Conservation (phyloP, 2,329 filamentous ascomycete species). For the Xylariomycetidae sp. region DNA sequence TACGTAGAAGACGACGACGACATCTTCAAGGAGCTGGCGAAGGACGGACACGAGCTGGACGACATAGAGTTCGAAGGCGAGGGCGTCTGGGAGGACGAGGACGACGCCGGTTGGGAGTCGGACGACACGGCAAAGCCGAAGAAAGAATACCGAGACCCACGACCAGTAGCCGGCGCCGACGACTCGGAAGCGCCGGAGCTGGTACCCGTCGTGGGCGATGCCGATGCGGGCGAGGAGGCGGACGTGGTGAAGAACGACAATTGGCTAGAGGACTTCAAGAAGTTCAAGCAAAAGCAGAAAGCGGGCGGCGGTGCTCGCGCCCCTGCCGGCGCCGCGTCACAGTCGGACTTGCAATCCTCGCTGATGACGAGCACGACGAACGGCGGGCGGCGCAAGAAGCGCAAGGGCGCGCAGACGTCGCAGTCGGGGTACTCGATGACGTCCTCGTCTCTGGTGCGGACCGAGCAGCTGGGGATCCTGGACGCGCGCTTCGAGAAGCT, state of each 20-base stretch:
- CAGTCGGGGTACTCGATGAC: conserved; percentile 89
- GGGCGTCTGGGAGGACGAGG: conserved; percentile 49
- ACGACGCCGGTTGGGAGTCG: conserved; percentile 87
- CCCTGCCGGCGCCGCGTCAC: conserved; percentile 37
- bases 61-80: conserved; percentile 70
- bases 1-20: conserved; percentile 88
- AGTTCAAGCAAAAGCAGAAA: conserved; percentile 82
- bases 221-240: conserved; percentile 28
- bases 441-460: conserved; percentile 78
- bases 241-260: conserved; percentile 60
- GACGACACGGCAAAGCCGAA: conserved; percentile 82
- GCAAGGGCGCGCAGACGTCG: conserved; percentile 87
- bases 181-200: conserved; percentile 42
- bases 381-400: conserved; percentile 82
- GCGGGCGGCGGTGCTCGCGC: conserved; percentile 28
- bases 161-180: neutral
- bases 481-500: conserved; percentile 90
- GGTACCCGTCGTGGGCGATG: conserved; percentile 25
- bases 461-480: conserved; percentile 76
- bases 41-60: conserved; percentile 68
- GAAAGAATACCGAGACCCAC: conserved; percentile 43
- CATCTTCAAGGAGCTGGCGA: conserved; percentile 68
- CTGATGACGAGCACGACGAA: conserved; percentile 70
- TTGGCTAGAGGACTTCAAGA: conserved; percentile 89
- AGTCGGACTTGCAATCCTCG: conserved; percentile 62